Conservation (phyloP, 805 yeast species). For the Geotrichum ghanense region DNA sequence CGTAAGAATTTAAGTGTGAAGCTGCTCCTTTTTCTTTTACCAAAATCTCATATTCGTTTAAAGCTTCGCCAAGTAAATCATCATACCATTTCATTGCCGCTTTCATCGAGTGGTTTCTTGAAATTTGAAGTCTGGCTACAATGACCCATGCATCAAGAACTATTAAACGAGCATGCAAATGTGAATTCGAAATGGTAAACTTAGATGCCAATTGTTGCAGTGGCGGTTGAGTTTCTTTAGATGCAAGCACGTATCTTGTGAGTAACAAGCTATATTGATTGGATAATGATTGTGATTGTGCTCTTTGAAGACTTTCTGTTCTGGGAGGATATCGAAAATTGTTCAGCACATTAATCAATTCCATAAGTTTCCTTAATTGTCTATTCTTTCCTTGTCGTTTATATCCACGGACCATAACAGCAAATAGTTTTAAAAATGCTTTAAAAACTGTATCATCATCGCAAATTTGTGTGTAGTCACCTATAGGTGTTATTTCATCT, state of each 20-base stretch:
- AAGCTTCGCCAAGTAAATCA: background rate
- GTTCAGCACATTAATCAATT: background rate
- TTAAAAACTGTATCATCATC: background rate
- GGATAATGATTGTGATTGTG: background rate
- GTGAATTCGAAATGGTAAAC: background rate
- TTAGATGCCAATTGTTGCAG: background rate
- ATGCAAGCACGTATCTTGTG: background rate
- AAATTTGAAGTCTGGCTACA: background rate
- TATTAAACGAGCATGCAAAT: background rate
- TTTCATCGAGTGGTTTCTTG: background rate
- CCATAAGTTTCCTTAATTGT: background rate
- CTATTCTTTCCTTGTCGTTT: background rate
- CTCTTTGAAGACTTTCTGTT: background rate
- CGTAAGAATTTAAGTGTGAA: background rate
- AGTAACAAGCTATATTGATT: constrained; percentile 3
- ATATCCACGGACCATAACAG: background rate
- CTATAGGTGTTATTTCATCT: background rate
- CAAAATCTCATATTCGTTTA: background rate
- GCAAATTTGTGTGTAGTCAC: background rate
- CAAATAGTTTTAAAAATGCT: background rate
- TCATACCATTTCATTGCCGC: background rate
- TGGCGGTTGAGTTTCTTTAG: constrained; percentile 1
- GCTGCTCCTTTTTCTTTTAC: background rate
- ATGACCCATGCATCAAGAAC: background rate
- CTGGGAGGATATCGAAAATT: background rate